phyloP scores from a whole-genome alignment of 2,329 filamentous ascomycete species.

The Ascochyta lentis region DNA sequence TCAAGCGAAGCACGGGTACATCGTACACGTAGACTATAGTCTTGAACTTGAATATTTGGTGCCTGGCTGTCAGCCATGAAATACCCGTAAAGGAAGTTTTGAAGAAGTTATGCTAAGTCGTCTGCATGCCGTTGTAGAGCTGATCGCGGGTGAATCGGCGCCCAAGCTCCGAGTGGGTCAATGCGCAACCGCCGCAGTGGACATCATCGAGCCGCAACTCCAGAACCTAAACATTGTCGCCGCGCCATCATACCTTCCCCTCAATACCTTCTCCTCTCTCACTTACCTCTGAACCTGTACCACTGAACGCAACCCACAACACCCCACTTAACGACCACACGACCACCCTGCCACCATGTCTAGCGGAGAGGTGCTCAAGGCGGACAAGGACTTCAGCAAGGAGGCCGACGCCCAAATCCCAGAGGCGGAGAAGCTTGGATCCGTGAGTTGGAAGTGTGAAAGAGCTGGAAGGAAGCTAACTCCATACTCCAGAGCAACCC shows the following conservation, averaged over 20 bases:
- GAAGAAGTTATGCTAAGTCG: neutral
- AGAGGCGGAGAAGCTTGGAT: constrained; percentile 87
- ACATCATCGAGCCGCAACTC: constrained; percentile 21
- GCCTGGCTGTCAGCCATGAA: neutral
- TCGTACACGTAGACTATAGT: no score
- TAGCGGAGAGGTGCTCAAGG: constrained; percentile 79
- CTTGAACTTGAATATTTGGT: no score
- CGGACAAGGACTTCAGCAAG: constrained; percentile 98
- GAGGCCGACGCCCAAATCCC: constrained; percentile 91
- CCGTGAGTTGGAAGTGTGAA: constrained; percentile 61
- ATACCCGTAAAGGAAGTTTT: neutral
- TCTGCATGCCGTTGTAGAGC: neutral
- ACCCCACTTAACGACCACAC: constrained; percentile 11
- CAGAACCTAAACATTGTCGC: constrained; percentile 18
- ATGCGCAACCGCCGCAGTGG: constrained; percentile 8
- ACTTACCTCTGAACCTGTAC: neutral
- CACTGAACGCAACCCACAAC: neutral
- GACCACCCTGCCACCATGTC: constrained; percentile 67
- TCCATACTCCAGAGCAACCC: constrained; percentile 68
- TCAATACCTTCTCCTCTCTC: neutral
- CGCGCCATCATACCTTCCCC: constrained; percentile 6
- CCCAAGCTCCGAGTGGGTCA: constrained; percentile 8
- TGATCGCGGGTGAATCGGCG: constrained; percentile 13
- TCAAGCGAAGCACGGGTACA: no score
- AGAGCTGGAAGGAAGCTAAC: constrained; percentile 26